Evolutionary conservation across 176 grass and related monocot genomes (phyloP).

Genomic region (Avena sativa): DNA sequence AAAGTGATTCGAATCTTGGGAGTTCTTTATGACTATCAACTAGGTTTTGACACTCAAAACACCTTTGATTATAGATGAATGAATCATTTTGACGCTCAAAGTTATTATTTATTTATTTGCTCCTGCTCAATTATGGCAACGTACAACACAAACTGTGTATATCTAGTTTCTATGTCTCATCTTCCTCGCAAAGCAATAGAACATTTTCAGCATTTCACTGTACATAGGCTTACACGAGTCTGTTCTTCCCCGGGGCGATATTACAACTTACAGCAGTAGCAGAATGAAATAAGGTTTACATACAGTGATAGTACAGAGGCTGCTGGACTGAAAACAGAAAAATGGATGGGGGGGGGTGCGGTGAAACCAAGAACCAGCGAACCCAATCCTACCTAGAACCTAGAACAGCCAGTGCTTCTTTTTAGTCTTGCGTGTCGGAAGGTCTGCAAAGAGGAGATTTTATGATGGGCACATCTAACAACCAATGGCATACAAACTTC

Average conservation of each 20-base stretch:
- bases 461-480: neutral
- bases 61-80: too few species aligned
- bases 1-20: too few species aligned
- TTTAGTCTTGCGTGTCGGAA: constrained; percentile 59
- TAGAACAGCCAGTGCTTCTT: constrained; percentile 98
- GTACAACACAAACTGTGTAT: neutral
- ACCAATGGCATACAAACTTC: neutral
- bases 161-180: neutral
- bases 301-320: constrained; percentile 13
- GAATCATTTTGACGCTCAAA: too few species aligned
- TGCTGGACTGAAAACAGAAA: constrained; percentile 25
- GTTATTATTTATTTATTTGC: neutral
- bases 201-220: constrained; percentile 31
- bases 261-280: constrained; percentile 45
- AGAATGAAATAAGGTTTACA: constrained; percentile 38
- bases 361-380: constrained; percentile 14
- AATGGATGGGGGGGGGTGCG: neutral
- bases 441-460: constrained; percentile 61
- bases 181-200: neutral
- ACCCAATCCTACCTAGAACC: neutral
- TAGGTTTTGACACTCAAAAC: too few species aligned
- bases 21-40: neutral
- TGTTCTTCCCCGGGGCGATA: neutral
- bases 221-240: constrained; percentile 43
- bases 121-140: neutral